Conservation (phyloP, 345 rosid genomes). For the Linum usitatissimum region DNA sequence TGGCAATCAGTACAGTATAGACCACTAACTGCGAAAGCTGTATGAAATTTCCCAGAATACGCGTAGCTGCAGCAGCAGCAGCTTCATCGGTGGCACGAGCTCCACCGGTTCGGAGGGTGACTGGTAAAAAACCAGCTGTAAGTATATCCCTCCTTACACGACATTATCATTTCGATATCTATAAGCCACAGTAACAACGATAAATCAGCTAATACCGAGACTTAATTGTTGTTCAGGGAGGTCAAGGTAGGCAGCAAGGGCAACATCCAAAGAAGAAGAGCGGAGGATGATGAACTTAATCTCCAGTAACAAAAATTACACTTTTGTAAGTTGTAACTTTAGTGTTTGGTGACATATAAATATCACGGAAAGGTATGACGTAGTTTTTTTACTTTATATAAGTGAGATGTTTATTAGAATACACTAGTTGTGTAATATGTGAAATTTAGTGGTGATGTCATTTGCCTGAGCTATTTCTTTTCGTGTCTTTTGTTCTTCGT, state of each 20-base stretch:
- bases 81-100: constrained; percentile 42
- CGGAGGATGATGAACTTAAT: not conserved
- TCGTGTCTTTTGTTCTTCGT: too few relatives aligned
- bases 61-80: constrained; percentile 62
- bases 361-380: too few relatives aligned
- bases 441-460: too few relatives aligned
- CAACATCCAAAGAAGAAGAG: not conserved
- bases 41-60: constrained; percentile 33
- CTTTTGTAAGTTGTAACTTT: too few relatives aligned
- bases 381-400: too few relatives aligned
- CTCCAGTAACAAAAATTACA: too few relatives aligned
- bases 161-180: not conserved
- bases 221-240: not conserved
- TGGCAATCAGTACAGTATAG: not conserved
- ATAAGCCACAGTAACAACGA: not conserved
- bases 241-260: not conserved
- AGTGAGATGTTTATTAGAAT: too few relatives aligned
- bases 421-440: too few relatives aligned
- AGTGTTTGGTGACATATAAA: too few relatives aligned
- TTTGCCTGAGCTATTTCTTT: too few relatives aligned
- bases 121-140: constrained; percentile 27
- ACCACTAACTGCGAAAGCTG: not conserved
- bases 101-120: constrained; percentile 33
- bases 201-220: not conserved
- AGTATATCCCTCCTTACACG: constrained; percentile 11